These are phyloP conservation scores for Austroboletus olivaceoglutinosus DNA, from an alignment of 1,284 basidiomycete genomes.

Conservation along the genomic window DNA sequence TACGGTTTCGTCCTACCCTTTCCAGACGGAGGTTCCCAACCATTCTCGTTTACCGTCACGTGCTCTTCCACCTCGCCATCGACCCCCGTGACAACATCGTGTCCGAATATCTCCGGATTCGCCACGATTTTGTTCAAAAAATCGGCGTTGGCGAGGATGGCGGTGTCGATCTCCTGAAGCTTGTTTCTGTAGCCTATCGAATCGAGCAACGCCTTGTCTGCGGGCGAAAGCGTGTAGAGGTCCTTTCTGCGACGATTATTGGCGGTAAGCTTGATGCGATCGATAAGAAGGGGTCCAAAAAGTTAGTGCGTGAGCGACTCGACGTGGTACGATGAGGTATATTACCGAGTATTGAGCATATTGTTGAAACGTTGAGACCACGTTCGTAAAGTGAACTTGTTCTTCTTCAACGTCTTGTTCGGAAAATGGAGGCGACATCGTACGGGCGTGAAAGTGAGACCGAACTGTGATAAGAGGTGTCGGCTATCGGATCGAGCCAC, in stretches of 20 bases:
- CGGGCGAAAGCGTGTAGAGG: conserved; percentile 55
- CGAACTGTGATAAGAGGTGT: too few relatives aligned
- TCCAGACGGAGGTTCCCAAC: neutral
- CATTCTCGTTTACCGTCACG: neutral
- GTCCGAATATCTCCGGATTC: conserved; percentile 72
- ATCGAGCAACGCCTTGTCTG: conserved; percentile 61
- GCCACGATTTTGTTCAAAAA: conserved; percentile 66
- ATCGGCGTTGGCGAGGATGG: conserved; percentile 67
- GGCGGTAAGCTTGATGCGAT: conserved; percentile 53
- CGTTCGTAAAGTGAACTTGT: conserved; percentile 62
- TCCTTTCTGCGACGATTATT: conserved; percentile 77
- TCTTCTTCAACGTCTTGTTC: conserved; percentile 50
- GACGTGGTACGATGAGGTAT: neutral
- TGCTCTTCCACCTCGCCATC: conserved; percentile 4
- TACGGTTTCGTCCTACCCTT: conserved; percentile 10
- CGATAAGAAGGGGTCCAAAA: neutral
- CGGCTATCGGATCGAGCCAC: conserved; percentile 5
- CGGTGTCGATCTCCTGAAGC: conserved; percentile 62
- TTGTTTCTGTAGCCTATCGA: conserved; percentile 65
- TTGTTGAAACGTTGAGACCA: conserved; percentile 63
- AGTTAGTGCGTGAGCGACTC: neutral
- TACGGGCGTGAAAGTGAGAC: neutral
- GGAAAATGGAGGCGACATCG: conserved; percentile 31
- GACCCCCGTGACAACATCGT: conserved; percentile 37
- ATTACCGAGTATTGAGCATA: conserved; percentile 64